Base-by-base conservation (phyloP, 495 filamentous ascomycete genomes). In the Penicillium ochrochloron region DNA sequence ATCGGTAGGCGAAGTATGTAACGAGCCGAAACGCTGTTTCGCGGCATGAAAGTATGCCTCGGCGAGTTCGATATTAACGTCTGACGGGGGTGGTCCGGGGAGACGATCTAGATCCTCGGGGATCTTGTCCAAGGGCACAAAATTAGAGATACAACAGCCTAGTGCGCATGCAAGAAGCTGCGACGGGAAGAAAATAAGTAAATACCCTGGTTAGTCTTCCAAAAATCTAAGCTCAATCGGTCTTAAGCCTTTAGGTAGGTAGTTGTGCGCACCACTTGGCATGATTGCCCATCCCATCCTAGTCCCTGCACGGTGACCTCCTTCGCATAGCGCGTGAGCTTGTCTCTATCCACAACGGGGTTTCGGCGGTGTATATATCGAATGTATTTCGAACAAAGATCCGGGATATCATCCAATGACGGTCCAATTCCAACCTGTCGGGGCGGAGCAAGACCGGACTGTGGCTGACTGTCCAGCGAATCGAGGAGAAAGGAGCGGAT, bases 91-190 rank as follows among this genome's bases (percentile, higher is more conserved):
- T n/a, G 70, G 69, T 19, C 35, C n/a, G 17, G 61, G 60, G 5
- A 74, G 44, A 4, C 35, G 52, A 59, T 72, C 71, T 42, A 73
- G 56, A 61, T 73, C 62, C 5, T 59, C 52, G 17, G 69, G 69
- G 10, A 64, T 41, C 11, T 66, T 58, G 6, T 41, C 35, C 19
- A 65, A 51, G 23, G 69, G 69, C 3, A 70, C 53, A 33, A 70
- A 72, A 5, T 54, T 44, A 0, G 66, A 68, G 10, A 67, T 63
- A 37, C 60, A 66, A 9, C 60, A 68, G 53, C 66, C 71, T 23
- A 74, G 53, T 12, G 71, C 71, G 53, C 71, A 74, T 53, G 65
- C 71, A 19, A 74, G 57, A n/a, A 74, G 59, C 71, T 74, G 54
- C 17, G 39, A 27, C 27, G n/a, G 21, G 11, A 33, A 14, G 37